Percentiles rank a stretch among this genome's conserved stretches.
phyloP scores from a whole-genome alignment of 2,329 filamentous ascomycete species.

The Diaporthe ampelina region DNA sequence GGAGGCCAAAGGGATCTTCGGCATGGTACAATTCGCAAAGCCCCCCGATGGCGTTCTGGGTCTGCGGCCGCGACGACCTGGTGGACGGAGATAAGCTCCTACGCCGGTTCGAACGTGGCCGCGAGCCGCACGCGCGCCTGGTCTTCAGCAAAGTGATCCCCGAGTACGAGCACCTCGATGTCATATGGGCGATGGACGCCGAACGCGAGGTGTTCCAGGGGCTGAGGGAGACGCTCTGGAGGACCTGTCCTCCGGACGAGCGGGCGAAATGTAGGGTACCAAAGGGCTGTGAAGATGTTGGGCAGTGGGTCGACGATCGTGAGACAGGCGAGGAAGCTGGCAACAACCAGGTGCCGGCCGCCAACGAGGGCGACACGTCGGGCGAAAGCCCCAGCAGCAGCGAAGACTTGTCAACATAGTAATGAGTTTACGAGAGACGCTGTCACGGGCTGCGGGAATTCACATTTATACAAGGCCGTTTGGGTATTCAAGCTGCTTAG shows the following conservation, averaged over 20 bases:
- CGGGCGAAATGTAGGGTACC: constrained; percentile 72
- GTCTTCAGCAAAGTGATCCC: constrained; percentile 88
- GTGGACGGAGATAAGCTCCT: constrained; percentile 86
- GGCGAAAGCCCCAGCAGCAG: constrained; percentile 38
- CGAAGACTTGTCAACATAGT: constrained; percentile 33
- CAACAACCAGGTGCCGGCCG: constrained; percentile 46
- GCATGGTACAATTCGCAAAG: constrained; percentile 87
- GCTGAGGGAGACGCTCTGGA: constrained; percentile 86
- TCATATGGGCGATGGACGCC: constrained; percentile 94
- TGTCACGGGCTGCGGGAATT: not conserved
- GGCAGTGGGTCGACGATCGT: constrained; percentile 53
- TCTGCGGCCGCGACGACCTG: constrained; percentile 84
- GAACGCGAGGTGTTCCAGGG: constrained; percentile 87
- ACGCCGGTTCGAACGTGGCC: constrained; percentile 78
- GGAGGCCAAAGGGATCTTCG: constrained; percentile 62
- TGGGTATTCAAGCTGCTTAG: constrained; percentile 13
- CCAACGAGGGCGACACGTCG: constrained; percentile 35
- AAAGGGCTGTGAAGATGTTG: constrained; percentile 70
- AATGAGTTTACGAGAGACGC: constrained; percentile 21
- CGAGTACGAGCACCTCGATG: constrained; percentile 93
- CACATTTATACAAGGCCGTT: not conserved
- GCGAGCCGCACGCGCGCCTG: constrained; percentile 85
- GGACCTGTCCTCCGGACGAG: constrained; percentile 71
- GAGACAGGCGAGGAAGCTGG: constrained; percentile 25
- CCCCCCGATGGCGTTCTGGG: constrained; percentile 90